Percentiles rank a stretch among this genome's conserved stretches.
These are phyloP conservation scores for Ophiosphaerella narmari DNA, from an alignment of 2,329 filamentous ascomycete genomes.

Conservation along the genomic window DNA sequence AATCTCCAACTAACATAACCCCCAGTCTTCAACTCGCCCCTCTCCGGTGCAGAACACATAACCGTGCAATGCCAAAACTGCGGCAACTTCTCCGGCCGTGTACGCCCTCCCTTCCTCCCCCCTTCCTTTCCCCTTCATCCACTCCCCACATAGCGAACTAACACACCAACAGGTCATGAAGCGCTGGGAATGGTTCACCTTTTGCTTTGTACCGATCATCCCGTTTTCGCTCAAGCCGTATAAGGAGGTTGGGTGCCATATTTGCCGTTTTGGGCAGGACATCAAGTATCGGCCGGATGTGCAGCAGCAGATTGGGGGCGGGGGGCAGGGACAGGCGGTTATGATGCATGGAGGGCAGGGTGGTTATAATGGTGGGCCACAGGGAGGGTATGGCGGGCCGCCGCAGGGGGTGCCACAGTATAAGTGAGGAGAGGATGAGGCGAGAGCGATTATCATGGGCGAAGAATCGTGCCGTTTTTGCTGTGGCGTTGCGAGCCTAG, in stretches of 20 bases:
- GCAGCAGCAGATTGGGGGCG: conserved; percentile 33
- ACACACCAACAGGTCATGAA: conserved; percentile 11
- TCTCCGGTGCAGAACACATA: conserved; percentile 56
- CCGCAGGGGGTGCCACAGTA: conserved; percentile 32
- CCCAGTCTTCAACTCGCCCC: conserved; percentile 52
- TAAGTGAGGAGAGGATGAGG: conserved; percentile 11
- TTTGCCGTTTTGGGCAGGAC: conserved; percentile 76
- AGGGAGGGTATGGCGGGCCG: conserved; percentile 8
- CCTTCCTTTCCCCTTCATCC: background rate
- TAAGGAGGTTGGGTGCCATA: conserved; percentile 71
- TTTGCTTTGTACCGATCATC: conserved; percentile 76
- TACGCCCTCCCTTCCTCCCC: conserved; percentile 22
- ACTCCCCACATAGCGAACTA: background rate
- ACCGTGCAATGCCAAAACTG: conserved; percentile 59
- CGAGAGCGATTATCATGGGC: background rate
- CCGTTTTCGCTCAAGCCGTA: conserved; percentile 65
- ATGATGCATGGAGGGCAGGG: conserved; percentile 31
- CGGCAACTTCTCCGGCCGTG: conserved; percentile 53
- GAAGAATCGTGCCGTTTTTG: background rate
- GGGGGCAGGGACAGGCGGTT: conserved; percentile 16
- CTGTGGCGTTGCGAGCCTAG: conserved; percentile 9
- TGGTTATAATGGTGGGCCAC: conserved; percentile 21
- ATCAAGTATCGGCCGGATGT: conserved; percentile 51
- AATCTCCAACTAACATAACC: background rate
- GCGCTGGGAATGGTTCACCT: conserved; percentile 68